phyloP scores from a whole-genome alignment of 1,284 basidiomycete genomes.

The Amylostereum chailletii region DNA sequence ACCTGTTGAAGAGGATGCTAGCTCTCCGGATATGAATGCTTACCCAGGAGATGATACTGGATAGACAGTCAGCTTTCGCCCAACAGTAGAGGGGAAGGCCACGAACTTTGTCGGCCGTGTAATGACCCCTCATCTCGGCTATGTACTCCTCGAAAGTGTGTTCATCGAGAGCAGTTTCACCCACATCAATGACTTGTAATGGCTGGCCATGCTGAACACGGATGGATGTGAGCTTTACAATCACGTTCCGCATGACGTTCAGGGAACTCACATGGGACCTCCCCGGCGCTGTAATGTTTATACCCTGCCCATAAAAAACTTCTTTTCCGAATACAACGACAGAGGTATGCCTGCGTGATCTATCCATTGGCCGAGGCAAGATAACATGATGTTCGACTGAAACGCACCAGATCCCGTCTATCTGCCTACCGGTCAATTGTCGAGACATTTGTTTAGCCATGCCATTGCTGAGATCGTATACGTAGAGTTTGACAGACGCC shows the following conservation, averaged over 20 bases:
- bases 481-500: conserved; percentile 45
- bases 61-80: conserved; percentile 2
- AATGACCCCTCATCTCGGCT: conserved; percentile 63
- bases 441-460: conserved; percentile 70
- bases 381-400: not conserved
- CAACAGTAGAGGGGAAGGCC: not conserved
- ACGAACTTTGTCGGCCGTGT: conserved; percentile 78
- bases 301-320: conserved; percentile 86
- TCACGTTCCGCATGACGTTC: conserved; percentile 1
- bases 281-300: conserved; percentile 58
- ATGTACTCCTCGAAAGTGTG: conserved; percentile 81
- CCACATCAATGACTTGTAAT: conserved; percentile 69
- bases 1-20: not conserved
- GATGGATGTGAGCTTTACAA: conserved; percentile 5
- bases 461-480: conserved; percentile 87
- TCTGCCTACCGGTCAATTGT: conserved; percentile 77
- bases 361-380: not conserved
- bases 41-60: conserved; percentile 85
- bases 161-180: conserved; percentile 76
- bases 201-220: conserved; percentile 68
- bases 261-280: conserved; percentile 60
- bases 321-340: conserved; percentile 83
- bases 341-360: conserved; percentile 68
- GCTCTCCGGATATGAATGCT: conserved; percentile 5
- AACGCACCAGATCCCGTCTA: conserved; percentile 80